These are phyloP conservation scores for Paramecium octaurelia DNA, from an alignment of 73 alveolate species.

Conservation along the genomic window DNA sequence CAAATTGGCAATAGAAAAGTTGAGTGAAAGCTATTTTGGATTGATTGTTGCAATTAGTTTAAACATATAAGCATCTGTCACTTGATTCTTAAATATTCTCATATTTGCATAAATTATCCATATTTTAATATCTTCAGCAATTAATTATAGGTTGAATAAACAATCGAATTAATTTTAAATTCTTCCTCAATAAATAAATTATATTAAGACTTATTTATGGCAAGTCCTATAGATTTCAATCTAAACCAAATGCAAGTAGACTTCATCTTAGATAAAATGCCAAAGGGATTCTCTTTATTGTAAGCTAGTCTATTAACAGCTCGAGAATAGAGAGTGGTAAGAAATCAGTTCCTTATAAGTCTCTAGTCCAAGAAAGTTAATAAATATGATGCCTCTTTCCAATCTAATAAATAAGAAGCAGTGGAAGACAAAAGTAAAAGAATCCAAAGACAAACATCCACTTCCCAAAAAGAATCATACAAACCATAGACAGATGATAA, in stretches of 20 bases:
- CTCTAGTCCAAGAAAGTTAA: neutral
- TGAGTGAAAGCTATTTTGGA: neutral
- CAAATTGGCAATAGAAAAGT: neutral
- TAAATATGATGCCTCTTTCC: constrained; percentile 6
- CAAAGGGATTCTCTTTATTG: constrained; percentile 2
- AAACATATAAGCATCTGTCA: neutral
- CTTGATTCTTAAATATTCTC: neutral
- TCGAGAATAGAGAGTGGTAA: constrained; percentile 45
- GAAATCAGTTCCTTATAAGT: neutral
- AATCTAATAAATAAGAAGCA: neutral
- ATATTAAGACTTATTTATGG: neutral
- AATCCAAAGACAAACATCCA: neutral
- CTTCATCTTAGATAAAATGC: neutral
- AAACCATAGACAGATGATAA: neutral
- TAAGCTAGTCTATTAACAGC: neutral
- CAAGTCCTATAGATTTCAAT: neutral
- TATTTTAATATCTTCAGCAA: neutral
- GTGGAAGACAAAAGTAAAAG: constrained; percentile 30
- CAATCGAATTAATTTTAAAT: neutral
- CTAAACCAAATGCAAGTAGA: neutral
- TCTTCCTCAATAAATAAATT: neutral
- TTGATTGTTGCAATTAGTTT: neutral
- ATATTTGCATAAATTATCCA: constrained; percentile 17
- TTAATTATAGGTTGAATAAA: neutral
- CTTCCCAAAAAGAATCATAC: neutral